Conservation (phyloP, 306 rosid genomes). For the Alnus rubra region DNA sequence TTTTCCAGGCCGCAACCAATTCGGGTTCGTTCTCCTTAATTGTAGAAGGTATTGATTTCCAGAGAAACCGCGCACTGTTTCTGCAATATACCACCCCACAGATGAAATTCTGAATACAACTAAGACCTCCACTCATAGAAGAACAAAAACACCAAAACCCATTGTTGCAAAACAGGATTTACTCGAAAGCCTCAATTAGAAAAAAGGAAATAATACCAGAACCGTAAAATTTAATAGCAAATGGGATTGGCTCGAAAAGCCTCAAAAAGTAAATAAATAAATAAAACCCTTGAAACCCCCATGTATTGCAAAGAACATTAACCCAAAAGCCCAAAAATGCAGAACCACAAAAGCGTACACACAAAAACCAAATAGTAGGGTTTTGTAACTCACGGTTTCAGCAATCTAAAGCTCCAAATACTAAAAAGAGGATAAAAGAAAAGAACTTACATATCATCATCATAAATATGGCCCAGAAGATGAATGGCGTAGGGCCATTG, state of each 20-base stretch:
- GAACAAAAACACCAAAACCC: neutral
- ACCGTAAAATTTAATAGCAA: neutral
- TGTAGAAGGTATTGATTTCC: slow-evolving; percentile 74
- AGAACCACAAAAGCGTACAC: neutral
- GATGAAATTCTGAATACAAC: slow-evolving; percentile 12
- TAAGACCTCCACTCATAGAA: neutral
- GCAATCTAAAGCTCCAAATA: neutral
- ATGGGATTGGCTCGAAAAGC: neutral
- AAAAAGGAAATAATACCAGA: neutral
- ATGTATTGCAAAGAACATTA: too few relatives aligned
- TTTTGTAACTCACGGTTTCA: neutral
- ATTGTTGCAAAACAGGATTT: neutral
- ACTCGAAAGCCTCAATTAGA: neutral
- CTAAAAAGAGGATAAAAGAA: neutral
- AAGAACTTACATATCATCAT: slow-evolving; percentile 59
- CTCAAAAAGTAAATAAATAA: neutral
- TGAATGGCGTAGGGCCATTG: slow-evolving; percentile 86
- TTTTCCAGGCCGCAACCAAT: slow-evolving; percentile 73
- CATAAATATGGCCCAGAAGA: slow-evolving; percentile 66
- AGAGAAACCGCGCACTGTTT: slow-evolving; percentile 82
- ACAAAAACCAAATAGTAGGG: neutral
- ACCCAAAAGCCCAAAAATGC: too few relatives aligned
- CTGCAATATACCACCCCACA: slow-evolving; percentile 56
- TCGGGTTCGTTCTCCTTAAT: slow-evolving; percentile 72
- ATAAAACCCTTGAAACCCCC: neutral